Conservation (phyloP, 2,329 filamentous ascomycete species). For the Colletotrichum spaethianum region DNA sequence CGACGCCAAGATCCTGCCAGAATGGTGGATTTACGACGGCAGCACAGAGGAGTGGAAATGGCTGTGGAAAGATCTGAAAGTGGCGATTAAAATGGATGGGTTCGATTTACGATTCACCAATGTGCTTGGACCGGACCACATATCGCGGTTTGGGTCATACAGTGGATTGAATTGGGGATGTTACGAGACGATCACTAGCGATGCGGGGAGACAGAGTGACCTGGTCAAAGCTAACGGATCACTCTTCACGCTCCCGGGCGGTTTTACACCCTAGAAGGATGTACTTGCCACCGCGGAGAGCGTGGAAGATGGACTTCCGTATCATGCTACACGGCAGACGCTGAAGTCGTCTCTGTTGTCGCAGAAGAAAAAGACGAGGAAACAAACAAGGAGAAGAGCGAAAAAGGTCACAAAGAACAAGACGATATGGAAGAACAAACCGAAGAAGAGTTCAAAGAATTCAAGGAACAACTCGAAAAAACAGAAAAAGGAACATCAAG, state of each 20-base stretch:
- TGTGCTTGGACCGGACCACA: background rate
- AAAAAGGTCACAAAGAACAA: background rate
- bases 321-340: background rate
- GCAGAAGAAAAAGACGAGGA: background rate
- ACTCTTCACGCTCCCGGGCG: background rate
- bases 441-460: background rate
- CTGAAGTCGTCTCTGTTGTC: background rate
- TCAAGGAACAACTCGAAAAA: background rate
- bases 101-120: background rate
- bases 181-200: background rate
- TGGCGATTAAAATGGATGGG: background rate
- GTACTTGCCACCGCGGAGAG: background rate
- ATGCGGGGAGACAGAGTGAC: background rate
- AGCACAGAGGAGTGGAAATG: background rate
- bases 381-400: background rate
- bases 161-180: background rate
- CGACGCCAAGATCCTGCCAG: background rate
- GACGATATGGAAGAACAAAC: background rate
- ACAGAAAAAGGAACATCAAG: background rate
- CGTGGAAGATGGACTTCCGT: background rate
- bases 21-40: background rate
- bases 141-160: background rate
- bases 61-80: background rate
- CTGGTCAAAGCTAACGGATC: background rate
- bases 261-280: background rate